Evolutionary conservation across 2,329 filamentous ascomycete species (phyloP).

Genomic region (Fusarium tjaetaba): DNA sequence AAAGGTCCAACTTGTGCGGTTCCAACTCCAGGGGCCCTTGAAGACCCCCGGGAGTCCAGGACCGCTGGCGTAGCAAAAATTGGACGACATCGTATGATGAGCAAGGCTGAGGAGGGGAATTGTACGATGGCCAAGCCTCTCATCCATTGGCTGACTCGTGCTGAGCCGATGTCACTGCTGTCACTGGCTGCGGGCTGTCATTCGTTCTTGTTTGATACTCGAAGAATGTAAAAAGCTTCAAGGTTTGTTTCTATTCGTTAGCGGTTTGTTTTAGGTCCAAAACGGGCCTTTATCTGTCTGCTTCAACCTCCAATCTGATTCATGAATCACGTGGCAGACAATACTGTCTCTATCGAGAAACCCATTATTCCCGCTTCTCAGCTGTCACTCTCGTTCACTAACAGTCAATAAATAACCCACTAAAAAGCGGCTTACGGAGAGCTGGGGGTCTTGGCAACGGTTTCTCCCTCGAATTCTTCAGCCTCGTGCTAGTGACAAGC

Average conservation of each 20-base stretch:
- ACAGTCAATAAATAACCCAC: neutral
- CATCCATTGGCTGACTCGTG: slow-evolving; percentile 36
- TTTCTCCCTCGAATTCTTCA: slow-evolving; percentile 16
- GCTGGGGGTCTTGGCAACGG: slow-evolving; percentile 35
- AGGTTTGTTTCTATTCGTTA: slow-evolving; percentile 23
- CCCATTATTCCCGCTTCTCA: slow-evolving; percentile 8
- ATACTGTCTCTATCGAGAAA: neutral
- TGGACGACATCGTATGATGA: slow-evolving; percentile 52
- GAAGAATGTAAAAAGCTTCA: slow-evolving; percentile 13
- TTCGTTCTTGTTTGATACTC: slow-evolving; percentile 20
- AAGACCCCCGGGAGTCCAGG: slow-evolving; percentile 33
- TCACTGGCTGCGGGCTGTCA: slow-evolving; percentile 27
- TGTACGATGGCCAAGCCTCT: slow-evolving; percentile 44
- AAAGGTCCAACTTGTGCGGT: slow-evolving; percentile 37
- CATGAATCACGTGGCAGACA: slow-evolving; percentile 15
- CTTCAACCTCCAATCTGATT: neutral
- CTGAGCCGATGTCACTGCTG: slow-evolving; percentile 15
- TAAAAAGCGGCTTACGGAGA: slow-evolving; percentile 10
- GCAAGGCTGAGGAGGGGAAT: slow-evolving; percentile 51
- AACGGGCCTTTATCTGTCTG: neutral
- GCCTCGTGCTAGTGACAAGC: slow-evolving; percentile 36
- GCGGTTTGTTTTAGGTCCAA: slow-evolving; percentile 3
- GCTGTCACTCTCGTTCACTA: slow-evolving; percentile 15
- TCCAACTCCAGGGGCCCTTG: slow-evolving; percentile 40
- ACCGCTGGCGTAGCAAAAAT: slow-evolving; percentile 45